phyloP scores from a whole-genome alignment of 306 rosid species.

The Alnus rubra region DNA sequence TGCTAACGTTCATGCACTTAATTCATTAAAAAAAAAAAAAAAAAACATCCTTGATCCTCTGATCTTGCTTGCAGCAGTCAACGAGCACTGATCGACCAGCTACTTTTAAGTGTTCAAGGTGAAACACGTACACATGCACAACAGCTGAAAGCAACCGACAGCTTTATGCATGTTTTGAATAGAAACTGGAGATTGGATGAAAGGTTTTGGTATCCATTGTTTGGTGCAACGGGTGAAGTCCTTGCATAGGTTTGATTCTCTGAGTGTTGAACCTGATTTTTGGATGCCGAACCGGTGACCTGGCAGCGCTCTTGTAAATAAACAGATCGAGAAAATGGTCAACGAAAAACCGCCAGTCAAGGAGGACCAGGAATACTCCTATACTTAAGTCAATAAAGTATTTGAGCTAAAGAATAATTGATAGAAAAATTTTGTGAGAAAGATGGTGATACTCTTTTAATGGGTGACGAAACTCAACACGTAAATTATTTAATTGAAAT shows the following conservation, averaged over 20 bases:
- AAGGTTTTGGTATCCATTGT: background rate
- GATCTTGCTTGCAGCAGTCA: background rate
- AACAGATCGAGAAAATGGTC: background rate
- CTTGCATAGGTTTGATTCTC: background rate
- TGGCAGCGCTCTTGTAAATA: no score
- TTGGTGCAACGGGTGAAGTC: no score
- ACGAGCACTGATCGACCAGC: background rate
- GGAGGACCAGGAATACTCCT: no score
- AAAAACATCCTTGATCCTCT: background rate
- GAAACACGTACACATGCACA: background rate
- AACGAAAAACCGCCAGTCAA: no score
- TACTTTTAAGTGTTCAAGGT: background rate
- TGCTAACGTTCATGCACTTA: constrained; percentile 3
- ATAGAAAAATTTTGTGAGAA: no score
- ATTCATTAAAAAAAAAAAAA: background rate
- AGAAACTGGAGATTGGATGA: background rate
- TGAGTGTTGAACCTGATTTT: background rate
- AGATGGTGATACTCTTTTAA: no score
- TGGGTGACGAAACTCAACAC: no score
- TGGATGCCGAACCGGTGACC: no score
- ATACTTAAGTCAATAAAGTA: no score
- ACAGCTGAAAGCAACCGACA: background rate
- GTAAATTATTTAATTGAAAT: no score
- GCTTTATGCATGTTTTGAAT: background rate
- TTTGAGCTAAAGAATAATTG: no score